Evolutionary conservation across 176 grass and related monocot genomes (phyloP), one percentile per base, ranked within the genome.

Genomic region (Carex myosuroides): DNA sequence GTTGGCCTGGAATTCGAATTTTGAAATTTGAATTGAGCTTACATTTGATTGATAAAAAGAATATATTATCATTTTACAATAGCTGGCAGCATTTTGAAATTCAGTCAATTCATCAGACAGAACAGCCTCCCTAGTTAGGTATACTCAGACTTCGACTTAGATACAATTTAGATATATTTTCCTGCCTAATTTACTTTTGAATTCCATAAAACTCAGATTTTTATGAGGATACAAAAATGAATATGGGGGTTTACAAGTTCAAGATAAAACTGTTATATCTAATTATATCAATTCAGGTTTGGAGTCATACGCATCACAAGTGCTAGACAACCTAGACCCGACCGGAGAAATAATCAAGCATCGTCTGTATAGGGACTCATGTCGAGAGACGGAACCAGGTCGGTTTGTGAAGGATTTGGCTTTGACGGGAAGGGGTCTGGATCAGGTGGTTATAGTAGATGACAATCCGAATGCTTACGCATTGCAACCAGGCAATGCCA

Each of bases 401-500:
- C 92, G 76, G 93, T 89, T 95, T 33, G 88, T 99, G 48, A 99
- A 99, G 89, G 96, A 99, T 85, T 84, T 99, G 58, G 82, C 89
- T 2, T 85, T 81, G 69, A 93, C 89, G 1, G 91, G 91, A 17
- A 78, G 93, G 18, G 59, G 46, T 26, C 77, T 95, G 13, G 83
- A 92, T 64, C 80, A 79, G 29, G 84, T 84, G 20, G 84, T 99
- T 46, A 94, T 99, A 81, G 83, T 99, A 57, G 93, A 99, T 75
- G 96, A 99, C 83, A 95, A 99, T 83, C 93, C 96, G 0, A 99
- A 93, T 22, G 88, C 96, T 8, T 99, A 99, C 71, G 59, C 80
- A 2, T 70, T 95, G 52, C 93, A 95, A 63, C 96, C 93, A 29
- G 89, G 94, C 50, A 99, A 95, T n/a, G 93, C 93, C 2, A 42